Conservation (phyloP, 1,284 basidiomycete genomes). For the Phylloboletellus chloephorus region DNA sequence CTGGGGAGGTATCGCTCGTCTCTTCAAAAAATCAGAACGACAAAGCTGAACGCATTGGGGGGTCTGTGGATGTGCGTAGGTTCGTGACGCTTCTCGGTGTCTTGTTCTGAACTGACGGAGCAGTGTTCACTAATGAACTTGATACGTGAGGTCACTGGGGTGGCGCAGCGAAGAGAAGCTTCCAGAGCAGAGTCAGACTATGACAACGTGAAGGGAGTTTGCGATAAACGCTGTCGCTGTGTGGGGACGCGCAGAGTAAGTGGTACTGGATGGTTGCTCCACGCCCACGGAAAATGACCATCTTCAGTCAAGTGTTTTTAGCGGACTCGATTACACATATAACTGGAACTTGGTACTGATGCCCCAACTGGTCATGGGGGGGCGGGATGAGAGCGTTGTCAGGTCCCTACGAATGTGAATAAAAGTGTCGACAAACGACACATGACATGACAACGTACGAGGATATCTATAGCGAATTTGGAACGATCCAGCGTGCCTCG, state of each 20-base stretch:
- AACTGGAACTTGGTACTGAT: neutral
- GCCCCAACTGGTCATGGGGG: neutral
- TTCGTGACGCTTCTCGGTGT: neutral
- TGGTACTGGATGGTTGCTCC: neutral
- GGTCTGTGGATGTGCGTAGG: conserved; percentile 59
- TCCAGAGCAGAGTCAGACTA: conserved; percentile 1
- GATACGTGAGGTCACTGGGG: conserved; percentile 8
- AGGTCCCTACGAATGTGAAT: neutral
- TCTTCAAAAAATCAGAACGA: conserved; percentile 65
- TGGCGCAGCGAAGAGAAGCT: conserved; percentile 1
- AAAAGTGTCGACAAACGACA: neutral
- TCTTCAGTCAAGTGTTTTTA: neutral
- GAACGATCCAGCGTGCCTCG: conserved; percentile 47
- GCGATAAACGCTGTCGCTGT: neutral
- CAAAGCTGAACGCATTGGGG: conserved; percentile 78
- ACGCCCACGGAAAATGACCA: neutral
- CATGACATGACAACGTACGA: conserved; percentile 13
- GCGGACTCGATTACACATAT: neutral
- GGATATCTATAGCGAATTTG: conserved; percentile 20
- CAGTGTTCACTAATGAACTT: conserved; percentile 2
- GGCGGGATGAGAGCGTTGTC: neutral
- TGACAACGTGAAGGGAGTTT: neutral
- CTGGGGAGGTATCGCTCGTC: conserved; percentile 30
- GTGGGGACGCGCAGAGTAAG: neutral
- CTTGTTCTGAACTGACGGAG: conserved; percentile 6